Conservation (phyloP, 1,139 yeast genomes). For the Candida tropicalis region DNA sequence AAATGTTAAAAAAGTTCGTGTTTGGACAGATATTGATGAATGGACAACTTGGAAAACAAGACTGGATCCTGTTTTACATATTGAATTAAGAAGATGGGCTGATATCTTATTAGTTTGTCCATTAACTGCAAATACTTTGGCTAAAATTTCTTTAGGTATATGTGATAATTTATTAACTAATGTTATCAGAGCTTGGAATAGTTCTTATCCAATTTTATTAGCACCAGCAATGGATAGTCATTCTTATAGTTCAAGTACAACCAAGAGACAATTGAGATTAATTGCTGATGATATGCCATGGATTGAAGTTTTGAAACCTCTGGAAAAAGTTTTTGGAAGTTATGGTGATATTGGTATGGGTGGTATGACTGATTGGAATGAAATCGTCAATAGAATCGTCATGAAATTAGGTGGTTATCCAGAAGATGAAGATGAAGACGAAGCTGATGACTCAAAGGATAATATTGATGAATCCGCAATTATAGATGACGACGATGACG, state of each 20-base stretch:
- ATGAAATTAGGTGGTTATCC: constrained; percentile 88
- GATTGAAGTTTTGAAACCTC: constrained; percentile 87
- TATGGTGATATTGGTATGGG: constrained; percentile 97
- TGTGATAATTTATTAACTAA: constrained; percentile 88
- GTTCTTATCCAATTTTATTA: constrained; percentile 79
- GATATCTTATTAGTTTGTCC: constrained; percentile 89
- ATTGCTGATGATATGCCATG: constrained; percentile 88
- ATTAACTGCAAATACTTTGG: constrained; percentile 83
- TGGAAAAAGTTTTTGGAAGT: constrained; percentile 88
- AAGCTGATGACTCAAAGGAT: constrained; percentile 52
- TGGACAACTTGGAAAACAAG: constrained; percentile 87
- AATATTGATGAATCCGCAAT: constrained; percentile 41
- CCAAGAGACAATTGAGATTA: constrained; percentile 75
- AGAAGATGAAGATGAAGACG: constrained; percentile 80
- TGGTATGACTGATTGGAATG: constrained; percentile 90
- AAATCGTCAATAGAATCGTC: constrained; percentile 83
- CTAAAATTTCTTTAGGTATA: constrained; percentile 87
- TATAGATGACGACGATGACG: constrained; percentile 43
- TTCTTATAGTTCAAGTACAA: constrained; percentile 84
- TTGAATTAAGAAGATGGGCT: constrained; percentile 94
- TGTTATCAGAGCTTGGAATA: constrained; percentile 91
- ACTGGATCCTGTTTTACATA: constrained; percentile 90
- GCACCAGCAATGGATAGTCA: constrained; percentile 96
- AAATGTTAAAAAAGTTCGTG: constrained; percentile 49
- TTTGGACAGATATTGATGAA: constrained; percentile 92